Evolutionary conservation across 768 basidiomycete genomes (phyloP).

Genomic region (Boletus rubescentipes): DNA sequence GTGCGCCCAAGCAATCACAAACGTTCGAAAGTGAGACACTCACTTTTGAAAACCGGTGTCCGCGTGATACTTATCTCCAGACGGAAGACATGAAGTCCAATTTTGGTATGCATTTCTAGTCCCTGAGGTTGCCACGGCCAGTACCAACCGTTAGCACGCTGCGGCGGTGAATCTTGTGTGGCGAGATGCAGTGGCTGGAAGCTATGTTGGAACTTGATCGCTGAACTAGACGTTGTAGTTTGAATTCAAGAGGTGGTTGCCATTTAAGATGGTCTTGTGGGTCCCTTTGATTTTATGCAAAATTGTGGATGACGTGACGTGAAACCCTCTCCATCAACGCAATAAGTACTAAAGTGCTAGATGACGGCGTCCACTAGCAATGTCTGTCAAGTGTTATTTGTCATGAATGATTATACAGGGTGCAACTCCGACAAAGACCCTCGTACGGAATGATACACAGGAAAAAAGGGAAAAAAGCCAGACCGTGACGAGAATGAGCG

Average conservation of each 20-base stretch:
- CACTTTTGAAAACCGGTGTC: slow-evolving; percentile 1
- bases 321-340: no score
- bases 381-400: not conserved
- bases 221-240: slow-evolving; percentile 2
- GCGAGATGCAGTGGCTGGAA: not conserved
- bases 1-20: not conserved
- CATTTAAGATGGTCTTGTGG: not conserved
- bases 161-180: not conserved
- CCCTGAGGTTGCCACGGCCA: not conserved
- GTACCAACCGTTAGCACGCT: not conserved
- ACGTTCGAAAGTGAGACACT: slow-evolving; percentile 22
- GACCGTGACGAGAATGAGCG: slow-evolving; percentile 4
- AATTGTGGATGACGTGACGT: not conserved
- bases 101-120: not conserved
- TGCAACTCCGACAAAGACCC: not conserved
- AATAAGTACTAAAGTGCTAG: no score
- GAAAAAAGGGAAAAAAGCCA: not conserved
- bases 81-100: not conserved
- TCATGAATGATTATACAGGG: slow-evolving; percentile 4
- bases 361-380: not conserved
- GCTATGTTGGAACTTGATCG: not conserved
- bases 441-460: slow-evolving; percentile 6
- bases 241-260: slow-evolving; percentile 4
- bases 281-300: not conserved
- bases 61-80: slow-evolving; percentile 12